Evolutionary conservation across 2,329 filamentous ascomycete species (phyloP).

Genomic region (Aspergillus tamarii): DNA sequence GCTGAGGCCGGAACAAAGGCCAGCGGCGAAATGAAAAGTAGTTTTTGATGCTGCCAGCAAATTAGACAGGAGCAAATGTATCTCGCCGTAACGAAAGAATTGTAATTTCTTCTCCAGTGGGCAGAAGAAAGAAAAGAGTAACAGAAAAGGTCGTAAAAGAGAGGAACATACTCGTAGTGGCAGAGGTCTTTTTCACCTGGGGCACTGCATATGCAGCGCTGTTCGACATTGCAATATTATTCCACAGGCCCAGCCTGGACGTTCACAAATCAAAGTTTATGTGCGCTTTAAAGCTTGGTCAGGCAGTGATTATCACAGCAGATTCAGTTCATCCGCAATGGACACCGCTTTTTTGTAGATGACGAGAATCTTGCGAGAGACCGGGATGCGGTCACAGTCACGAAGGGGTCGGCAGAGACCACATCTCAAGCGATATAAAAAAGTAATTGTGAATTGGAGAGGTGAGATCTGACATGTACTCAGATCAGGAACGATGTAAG

Average conservation of each 20-base stretch:
- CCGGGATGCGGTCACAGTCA: slow-evolving; percentile 16
- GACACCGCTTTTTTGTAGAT: slow-evolving; percentile 3
- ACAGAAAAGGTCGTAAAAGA: neutral
- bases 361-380: slow-evolving; percentile 6
- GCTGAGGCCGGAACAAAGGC: slow-evolving; percentile 81
- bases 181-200: slow-evolving; percentile 33
- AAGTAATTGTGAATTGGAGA: neutral
- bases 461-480: neutral
- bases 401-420: neutral
- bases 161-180: slow-evolving; percentile 29
- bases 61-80: neutral
- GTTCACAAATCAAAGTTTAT: neutral
- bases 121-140: neutral
- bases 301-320: neutral
- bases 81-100: neutral
- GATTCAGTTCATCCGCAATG: slow-evolving; percentile 7
- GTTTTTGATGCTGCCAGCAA: slow-evolving; percentile 42
- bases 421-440: slow-evolving; percentile 13
- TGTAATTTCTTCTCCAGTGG: neutral
- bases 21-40: slow-evolving; percentile 83
- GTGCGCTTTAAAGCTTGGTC: neutral
- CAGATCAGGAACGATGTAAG: neutral
- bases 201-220: slow-evolving; percentile 33
- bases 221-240: slow-evolving; percentile 31
- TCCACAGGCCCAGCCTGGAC: slow-evolving; percentile 13